Conservation (phyloP, 306 rosid species). For the Cucurbita maxima region DNA sequence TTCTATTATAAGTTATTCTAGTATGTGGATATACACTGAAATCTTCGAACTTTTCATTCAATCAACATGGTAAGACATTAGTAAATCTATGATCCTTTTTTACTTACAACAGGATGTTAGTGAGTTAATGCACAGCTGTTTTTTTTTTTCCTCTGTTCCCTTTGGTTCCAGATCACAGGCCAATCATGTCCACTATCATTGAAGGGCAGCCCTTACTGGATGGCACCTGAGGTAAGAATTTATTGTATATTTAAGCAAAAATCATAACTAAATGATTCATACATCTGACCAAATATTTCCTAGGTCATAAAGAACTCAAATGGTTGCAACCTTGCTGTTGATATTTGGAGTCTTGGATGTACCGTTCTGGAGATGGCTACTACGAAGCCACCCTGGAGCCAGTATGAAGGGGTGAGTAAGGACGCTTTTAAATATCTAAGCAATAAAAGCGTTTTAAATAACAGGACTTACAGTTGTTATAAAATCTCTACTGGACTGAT, state of each 20-base stretch:
- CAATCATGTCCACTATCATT: constrained; percentile 82
- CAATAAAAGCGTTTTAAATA: neutral
- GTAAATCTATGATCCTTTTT: no score
- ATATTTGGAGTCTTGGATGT: constrained; percentile 99
- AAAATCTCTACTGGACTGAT: neutral
- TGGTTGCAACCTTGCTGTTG: constrained; percentile 90
- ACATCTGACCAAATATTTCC: constrained; percentile 13
- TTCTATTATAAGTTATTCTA: no score
- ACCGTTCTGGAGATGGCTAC: constrained; percentile 99
- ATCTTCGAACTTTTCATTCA: no score
- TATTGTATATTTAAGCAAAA: constrained; percentile 8
- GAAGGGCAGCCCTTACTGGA: constrained; percentile 99
- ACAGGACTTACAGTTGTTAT: neutral
- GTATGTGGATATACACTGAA: no score
- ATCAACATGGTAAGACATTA: no score
- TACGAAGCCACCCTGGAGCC: constrained; percentile 97
- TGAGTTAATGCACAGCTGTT: neutral
- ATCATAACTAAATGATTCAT: constrained; percentile 11
- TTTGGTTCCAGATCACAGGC: constrained; percentile 50
- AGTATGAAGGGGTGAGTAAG: constrained; percentile 89
- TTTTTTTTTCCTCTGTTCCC: no score
- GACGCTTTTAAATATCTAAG: neutral
- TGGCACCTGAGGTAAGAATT: constrained; percentile 90
- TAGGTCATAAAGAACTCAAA: constrained; percentile 76
- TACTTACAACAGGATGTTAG: no score